Evolutionary conservation across 2,329 filamentous ascomycete species (phyloP).

Genomic region (Botrytis deweyae): DNA sequence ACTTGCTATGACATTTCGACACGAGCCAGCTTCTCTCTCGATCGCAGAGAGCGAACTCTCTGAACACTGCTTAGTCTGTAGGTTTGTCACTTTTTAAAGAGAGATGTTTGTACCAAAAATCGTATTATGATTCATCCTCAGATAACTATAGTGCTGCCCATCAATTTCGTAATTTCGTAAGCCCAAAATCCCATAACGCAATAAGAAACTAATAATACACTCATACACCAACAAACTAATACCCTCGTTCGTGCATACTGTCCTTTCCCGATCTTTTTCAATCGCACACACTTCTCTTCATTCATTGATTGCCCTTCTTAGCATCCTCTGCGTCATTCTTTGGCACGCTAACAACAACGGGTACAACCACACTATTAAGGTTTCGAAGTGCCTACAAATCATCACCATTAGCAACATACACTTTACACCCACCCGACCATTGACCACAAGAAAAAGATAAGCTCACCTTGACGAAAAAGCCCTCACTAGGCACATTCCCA

Average conservation of each 20-base stretch:
- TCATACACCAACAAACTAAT: neutral
- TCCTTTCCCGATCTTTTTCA: neutral
- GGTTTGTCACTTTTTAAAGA: neutral
- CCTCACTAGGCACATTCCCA: conserved; percentile 50
- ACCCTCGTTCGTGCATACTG: neutral
- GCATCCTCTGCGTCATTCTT: conserved; percentile 53
- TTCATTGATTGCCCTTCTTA: conserved; percentile 36
- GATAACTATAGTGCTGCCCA: neutral
- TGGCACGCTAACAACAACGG: conserved; percentile 51
- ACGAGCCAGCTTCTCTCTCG: neutral
- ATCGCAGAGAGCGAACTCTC: accelerated
- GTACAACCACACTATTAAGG: conserved; percentile 52
- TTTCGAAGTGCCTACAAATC: conserved; percentile 49
- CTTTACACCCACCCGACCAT: conserved; percentile 41
- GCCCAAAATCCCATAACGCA: neutral
- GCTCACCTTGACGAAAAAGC: conserved; percentile 52
- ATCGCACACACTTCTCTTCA: neutral
- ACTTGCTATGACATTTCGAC: neutral
- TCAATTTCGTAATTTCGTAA: neutral
- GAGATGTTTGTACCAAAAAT: neutral
- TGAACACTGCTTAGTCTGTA: neutral
- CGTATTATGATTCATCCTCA: neutral
- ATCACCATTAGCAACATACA: conserved; percentile 20
- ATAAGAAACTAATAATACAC: neutral
- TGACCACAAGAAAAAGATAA: conserved; percentile 39